A percentile compares a stretch with the other conserved stretches of the same genome.
Conservation (phyloP, 768 basidiomycete species). For the Hericium coralloides region DNA sequence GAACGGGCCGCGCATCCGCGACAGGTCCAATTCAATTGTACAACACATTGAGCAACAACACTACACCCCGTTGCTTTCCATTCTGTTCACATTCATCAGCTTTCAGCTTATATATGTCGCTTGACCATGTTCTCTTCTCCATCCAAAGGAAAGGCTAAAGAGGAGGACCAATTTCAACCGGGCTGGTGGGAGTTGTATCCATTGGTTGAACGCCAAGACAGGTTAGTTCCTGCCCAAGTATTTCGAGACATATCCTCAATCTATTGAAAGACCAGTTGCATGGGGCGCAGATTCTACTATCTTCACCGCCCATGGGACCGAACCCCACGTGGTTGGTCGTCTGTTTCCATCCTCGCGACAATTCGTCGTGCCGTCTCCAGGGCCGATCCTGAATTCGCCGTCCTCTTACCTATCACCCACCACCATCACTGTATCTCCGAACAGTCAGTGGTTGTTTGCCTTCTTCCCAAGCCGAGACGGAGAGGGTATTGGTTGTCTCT, state of each 20-base stretch:
- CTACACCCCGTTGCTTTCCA: too few species aligned
- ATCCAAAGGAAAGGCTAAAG: slow-evolving; percentile 46
- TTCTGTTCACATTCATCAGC: too few species aligned
- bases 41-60: not conserved
- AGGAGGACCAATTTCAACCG: slow-evolving; percentile 45
- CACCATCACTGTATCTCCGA: slow-evolving; percentile 49
- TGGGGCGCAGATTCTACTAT: slow-evolving; percentile 64
- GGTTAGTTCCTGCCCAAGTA: slow-evolving; percentile 29
- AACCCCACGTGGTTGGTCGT: slow-evolving; percentile 50
- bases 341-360: slow-evolving; percentile 65
- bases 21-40: too few species aligned
- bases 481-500: slow-evolving; percentile 57
- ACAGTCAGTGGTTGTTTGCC: slow-evolving; percentile 61
- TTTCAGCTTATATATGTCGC: too few species aligned
- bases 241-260: not conserved
- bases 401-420: slow-evolving; percentile 51
- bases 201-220: slow-evolving; percentile 44
- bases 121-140: slow-evolving; percentile 14
- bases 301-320: slow-evolving; percentile 57
- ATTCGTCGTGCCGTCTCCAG: slow-evolving; percentile 48
- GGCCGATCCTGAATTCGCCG: slow-evolving; percentile 36
- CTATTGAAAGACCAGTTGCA: slow-evolving; percentile 44
- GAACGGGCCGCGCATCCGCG: too few species aligned
- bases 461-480: slow-evolving; percentile 55
- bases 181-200: slow-evolving; percentile 73